Evolutionary conservation across 805 yeast genomes (phyloP).

Genomic region (Zygosaccharomyces bailii): DNA sequence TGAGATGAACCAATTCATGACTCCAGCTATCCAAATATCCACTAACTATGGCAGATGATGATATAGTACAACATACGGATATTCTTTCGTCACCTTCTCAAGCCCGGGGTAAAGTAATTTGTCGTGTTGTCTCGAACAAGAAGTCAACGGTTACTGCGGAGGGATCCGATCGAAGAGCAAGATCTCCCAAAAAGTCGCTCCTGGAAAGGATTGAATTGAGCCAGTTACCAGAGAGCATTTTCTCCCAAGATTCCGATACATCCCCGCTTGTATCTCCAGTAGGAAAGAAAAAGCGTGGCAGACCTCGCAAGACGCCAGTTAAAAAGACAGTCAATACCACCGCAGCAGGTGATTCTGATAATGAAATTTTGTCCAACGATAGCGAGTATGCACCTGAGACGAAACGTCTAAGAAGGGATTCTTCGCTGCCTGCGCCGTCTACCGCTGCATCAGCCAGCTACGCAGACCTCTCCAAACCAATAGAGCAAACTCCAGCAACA

Average conservation of each 20-base stretch:
- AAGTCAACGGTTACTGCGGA: conserved; percentile 2
- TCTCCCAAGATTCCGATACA: conserved; percentile 3
- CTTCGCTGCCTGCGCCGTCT: not conserved
- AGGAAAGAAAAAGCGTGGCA: conserved; percentile 14
- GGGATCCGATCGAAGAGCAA: conserved; percentile 12
- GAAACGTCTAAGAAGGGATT: not conserved
- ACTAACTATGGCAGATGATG: conserved; percentile 12
- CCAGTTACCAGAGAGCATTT: not conserved
- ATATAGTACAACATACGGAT: conserved; percentile 26
- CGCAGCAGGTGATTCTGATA: conserved; percentile 27
- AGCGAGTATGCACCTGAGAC: conserved; percentile 43
- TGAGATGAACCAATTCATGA: not conserved
- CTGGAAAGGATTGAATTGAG: conserved; percentile 8
- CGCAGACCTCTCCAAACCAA: not conserved
- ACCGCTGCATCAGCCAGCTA: not conserved
- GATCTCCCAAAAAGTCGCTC: conserved; percentile 21
- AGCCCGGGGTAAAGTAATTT: conserved; percentile 2
- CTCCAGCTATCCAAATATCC: not conserved
- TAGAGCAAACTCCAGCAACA: conserved; percentile 1
- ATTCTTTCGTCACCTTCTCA: conserved; percentile 26
- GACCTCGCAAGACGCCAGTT: conserved; percentile 14
- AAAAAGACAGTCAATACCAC: conserved; percentile 3
- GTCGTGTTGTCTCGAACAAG: not conserved
- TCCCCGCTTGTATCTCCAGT: not conserved
- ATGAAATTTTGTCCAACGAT: conserved; percentile 37